phyloP scores from a whole-genome alignment of 2,329 filamentous ascomycete species.

The Camillea tinctor region DNA sequence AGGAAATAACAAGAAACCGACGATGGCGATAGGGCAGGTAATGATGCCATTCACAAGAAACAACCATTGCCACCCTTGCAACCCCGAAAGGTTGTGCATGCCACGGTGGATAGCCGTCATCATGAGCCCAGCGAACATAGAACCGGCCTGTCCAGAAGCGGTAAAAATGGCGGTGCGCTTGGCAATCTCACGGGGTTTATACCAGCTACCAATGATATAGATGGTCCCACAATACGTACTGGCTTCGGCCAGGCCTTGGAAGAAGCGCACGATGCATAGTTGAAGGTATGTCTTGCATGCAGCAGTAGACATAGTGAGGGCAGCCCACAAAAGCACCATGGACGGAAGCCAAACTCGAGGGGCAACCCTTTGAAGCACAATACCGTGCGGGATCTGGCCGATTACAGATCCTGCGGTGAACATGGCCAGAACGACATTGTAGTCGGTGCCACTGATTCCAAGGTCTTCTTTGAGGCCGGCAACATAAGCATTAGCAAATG shows the following conservation, averaged over 20 bases:
- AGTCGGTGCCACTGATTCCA: conserved; percentile 37
- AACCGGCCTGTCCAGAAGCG: conserved; percentile 49
- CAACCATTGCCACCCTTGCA: conserved; percentile 46
- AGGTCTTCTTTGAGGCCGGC: conserved; percentile 40
- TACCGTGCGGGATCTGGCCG: conserved; percentile 43
- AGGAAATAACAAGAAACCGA: conserved; percentile 44
- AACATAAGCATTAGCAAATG: conserved; percentile 44
- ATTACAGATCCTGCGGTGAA: conserved; percentile 33
- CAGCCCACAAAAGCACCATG: conserved; percentile 48
- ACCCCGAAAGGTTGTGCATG: conserved; percentile 39
- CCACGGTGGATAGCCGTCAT: conserved; percentile 32
- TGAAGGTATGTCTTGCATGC: conserved; percentile 31
- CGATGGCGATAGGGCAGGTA: conserved; percentile 46
- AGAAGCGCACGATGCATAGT: conserved; percentile 41
- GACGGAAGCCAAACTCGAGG: conserved; percentile 47
- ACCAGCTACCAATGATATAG: conserved; percentile 38
- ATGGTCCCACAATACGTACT: conserved; percentile 17
- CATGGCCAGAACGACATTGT: conserved; percentile 37
- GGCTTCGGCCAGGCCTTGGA: conserved; percentile 45
- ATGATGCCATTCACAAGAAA: conserved; percentile 44
- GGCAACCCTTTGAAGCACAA: conserved; percentile 47
- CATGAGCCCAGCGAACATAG: conserved; percentile 55
- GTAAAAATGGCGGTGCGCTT: conserved; percentile 55
- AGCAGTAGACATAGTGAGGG: conserved; percentile 37
- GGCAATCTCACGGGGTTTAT: conserved; percentile 51